Evolutionary conservation across 768 basidiomycete genomes (phyloP), one percentile per base, ranked within the genome.

Genomic region (Rhizopogon salebrosus): DNA sequence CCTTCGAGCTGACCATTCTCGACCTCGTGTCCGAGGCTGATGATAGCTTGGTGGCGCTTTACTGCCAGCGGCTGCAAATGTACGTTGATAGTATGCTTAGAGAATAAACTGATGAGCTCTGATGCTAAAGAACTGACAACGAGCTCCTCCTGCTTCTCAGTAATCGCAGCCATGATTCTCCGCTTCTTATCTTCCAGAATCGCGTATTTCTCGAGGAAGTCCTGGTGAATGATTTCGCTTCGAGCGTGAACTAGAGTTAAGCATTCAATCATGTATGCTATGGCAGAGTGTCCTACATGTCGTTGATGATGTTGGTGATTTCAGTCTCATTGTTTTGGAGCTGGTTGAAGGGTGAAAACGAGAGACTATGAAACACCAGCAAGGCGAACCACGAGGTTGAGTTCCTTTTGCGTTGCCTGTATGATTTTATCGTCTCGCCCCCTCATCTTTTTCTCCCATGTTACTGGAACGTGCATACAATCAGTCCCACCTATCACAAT

Each of bases 361-460:
- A 10, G 27, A 49, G 3, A 14, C 22, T 3, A 22, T 11, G 7
- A n/a, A 26, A 10, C 11, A 22, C 23, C 14, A 46, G 10, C 5
- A n/a, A 26, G 10, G 24, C 55, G 23, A 37, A 68, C 67, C n/a
- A 57, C 62, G 51, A 56, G 27, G 24, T 70, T 51, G n/a, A 68
- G 58, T 41, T 70, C 59, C 22, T 60, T 56, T 42, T 62, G 58
- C 0, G 60, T 54, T 3, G 49, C 36, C 34, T 57, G 64, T 22
- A 68, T 5, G 26, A 66, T 57, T 51, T 43, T 64, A 37, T 18
- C 46, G 34, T 68, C 60, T 24, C 60, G 68, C 45, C 61, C 61
- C 35, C 23, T 56, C 24, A 57, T 60, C n/a, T 70, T 64, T 55
- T 62, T 68, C 43, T 68, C 60, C 68, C 68, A 70, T 7, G 68